phyloP scores from a whole-genome alignment of 1,284 basidiomycete genomes.

The Naganishia liquefaciens region DNA sequence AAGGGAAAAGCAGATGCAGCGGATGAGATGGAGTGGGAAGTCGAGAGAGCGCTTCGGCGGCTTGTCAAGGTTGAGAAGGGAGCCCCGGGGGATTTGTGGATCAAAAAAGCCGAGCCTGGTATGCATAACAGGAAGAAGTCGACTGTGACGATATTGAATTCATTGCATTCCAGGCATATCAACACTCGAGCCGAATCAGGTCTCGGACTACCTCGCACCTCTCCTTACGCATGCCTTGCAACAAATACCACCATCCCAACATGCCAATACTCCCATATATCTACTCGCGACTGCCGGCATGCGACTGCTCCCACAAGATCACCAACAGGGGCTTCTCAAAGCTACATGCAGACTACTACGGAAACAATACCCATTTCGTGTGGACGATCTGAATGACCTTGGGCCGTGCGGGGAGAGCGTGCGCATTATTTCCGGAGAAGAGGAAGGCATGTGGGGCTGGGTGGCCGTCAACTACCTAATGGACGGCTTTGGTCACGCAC shows the following conservation, averaged over 20 bases:
- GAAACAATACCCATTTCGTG: slow-evolving; percentile 60
- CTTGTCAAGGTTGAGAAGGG: slow-evolving; percentile 91
- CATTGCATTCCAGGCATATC: slow-evolving; percentile 72
- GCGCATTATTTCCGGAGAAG: slow-evolving; percentile 93
- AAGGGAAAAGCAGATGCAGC: slow-evolving; percentile 42
- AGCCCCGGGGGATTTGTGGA: slow-evolving; percentile 79
- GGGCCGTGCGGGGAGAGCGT: slow-evolving; percentile 87
- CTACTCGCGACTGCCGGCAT: slow-evolving; percentile 96
- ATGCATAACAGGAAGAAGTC: slow-evolving; percentile 46
- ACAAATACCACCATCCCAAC: slow-evolving; percentile 80
- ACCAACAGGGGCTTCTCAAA: slow-evolving; percentile 71
- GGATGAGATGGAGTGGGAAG: slow-evolving; percentile 45
- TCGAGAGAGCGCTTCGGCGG: slow-evolving; percentile 48
- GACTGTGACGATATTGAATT: neutral
- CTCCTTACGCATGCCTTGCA: slow-evolving; percentile 78
- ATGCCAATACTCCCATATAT: slow-evolving; percentile 83
- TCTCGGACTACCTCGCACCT: slow-evolving; percentile 75
- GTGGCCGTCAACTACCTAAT: slow-evolving; percentile 98
- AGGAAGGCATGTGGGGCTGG: slow-evolving; percentile 98
- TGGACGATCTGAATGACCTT: slow-evolving; percentile 57
- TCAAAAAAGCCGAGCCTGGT: slow-evolving; percentile 91
- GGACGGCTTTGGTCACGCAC: slow-evolving; percentile 80
- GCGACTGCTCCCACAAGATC: slow-evolving; percentile 73
- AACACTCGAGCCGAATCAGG: slow-evolving; percentile 67
- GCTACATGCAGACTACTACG: slow-evolving; percentile 77